Evolutionary conservation across 768 basidiomycete species (phyloP), one percentile per base, ranked within the genome.

Genomic region (Leccinum incarnatum): DNA sequence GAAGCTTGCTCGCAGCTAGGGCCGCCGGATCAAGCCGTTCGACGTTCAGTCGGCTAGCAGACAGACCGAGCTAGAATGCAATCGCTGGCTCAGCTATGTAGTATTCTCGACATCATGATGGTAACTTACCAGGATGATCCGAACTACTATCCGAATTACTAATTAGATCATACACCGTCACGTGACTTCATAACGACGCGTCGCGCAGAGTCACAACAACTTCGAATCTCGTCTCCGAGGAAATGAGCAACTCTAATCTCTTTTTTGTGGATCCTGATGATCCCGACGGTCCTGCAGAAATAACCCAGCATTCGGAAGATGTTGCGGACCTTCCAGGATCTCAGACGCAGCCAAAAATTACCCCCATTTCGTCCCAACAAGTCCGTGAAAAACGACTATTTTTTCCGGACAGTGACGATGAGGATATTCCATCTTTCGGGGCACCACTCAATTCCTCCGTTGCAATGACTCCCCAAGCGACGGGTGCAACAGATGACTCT

Each of bases 261-360:
- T 89, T 89, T 67, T 88, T 89, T 69, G 81, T 83, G 37, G 79
- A 78, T 36, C 83, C 86, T 15, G 77, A 77, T 36, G 85, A 83
- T 56, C 78, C 84, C 49, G 77, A 75, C 30, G 51, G 34, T 25
- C 29, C 4, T 14, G 29, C 46, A 23, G 54, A 51, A 47, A 40
- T 42, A 4, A n/a, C 1, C 55, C 34, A 27, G 4, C 19, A 65
- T 62, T 61, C 62, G 54, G 56, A 57, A n/a, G 51, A 34, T 30
- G 56, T 47, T 11, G 27, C 23, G 12, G 57, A 54, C 23, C n/a
- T 45, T 51, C 19, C 37, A 57, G 32, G 17, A 5, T 34, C 47
- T 14, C 19, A 21, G 12, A 23, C 52, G 3, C 59, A 51, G 27
- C 51, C 55, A 9, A 61, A 59, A 40, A 29, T 19, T 17, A 25